Percentiles rank a stretch among this genome's conserved stretches.
Conservation (phyloP, 208 protist species). For the Trypanosoma brucei region DNA sequence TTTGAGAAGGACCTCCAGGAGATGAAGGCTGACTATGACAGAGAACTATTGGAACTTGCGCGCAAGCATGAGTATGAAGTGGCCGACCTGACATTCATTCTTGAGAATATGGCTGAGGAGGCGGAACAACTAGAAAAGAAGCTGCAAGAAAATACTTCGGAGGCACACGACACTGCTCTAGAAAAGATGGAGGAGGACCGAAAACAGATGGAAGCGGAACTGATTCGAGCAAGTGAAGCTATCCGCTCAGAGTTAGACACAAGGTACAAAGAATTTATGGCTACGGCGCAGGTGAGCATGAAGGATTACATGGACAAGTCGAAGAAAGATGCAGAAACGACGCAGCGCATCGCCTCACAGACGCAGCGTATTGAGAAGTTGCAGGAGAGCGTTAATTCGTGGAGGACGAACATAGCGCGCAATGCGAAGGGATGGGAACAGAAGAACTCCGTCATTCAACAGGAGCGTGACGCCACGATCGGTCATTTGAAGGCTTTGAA, state of each 20-base stretch:
- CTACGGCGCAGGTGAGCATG: slow-evolving; percentile 89
- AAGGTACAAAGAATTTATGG: slow-evolving; percentile 91
- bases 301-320: slow-evolving; percentile 94
- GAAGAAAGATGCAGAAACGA: slow-evolving; percentile 91
- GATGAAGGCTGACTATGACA: slow-evolving; percentile 90
- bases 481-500: slow-evolving; percentile 92
- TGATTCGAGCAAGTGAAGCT: slow-evolving; percentile 63
- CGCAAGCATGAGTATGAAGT: slow-evolving; percentile 80
- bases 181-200: slow-evolving; percentile 91
- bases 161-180: slow-evolving; percentile 84
- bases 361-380: slow-evolving; percentile 93
- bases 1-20: slow-evolving; percentile 89
- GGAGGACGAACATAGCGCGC: slow-evolving; percentile 86
- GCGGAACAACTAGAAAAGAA: slow-evolving; percentile 85
- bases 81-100: slow-evolving; percentile 79
- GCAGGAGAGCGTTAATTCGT: slow-evolving; percentile 89
- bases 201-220: slow-evolving; percentile 84
- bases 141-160: slow-evolving; percentile 80
- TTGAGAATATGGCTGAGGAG: slow-evolving; percentile 88
- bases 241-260: slow-evolving; percentile 73
- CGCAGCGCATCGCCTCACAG: slow-evolving; percentile 83
- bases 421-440: slow-evolving; percentile 90
- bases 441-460: slow-evolving; percentile 87
- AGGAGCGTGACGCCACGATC: slow-evolving; percentile 90
- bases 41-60: slow-evolving; percentile 82